These are phyloP conservation scores for Melanopsichium pennsylvanicum DNA, from an alignment of 1,284 basidiomycete species.

Conservation along the genomic window DNA sequence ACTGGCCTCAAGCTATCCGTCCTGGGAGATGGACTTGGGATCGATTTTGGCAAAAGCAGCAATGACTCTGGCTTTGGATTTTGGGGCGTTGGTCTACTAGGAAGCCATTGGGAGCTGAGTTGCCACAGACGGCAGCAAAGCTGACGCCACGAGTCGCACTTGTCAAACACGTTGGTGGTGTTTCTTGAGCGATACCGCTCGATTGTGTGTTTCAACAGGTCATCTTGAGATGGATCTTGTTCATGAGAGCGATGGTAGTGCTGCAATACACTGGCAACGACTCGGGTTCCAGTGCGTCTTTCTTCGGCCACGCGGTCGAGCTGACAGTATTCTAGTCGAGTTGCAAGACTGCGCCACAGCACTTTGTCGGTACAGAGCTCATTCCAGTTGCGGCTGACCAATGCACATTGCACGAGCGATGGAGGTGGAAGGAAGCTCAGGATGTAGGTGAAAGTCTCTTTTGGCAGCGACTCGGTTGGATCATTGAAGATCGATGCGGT, in stretches of 20 bases:
- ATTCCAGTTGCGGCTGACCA: slow-evolving; percentile 34
- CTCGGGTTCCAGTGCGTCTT: slow-evolving; percentile 1
- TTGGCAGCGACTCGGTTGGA: slow-evolving; percentile 20
- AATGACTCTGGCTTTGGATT: neutral
- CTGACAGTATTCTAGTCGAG: slow-evolving; percentile 26
- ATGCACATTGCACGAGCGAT: slow-evolving; percentile 13
- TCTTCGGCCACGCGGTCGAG: slow-evolving; percentile 10
- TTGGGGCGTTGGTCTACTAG: neutral
- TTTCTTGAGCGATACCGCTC: slow-evolving; percentile 26
- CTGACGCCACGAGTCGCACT: slow-evolving; percentile 17
- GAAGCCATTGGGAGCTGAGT: slow-evolving; percentile 31
- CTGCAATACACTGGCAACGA: slow-evolving; percentile 23
- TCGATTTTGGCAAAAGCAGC: too few relatives aligned
- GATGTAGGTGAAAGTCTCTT: slow-evolving; percentile 32
- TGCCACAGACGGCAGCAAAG: slow-evolving; percentile 38
- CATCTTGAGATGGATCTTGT: neutral
- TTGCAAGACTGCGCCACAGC: slow-evolving; percentile 17
- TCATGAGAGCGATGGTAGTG: neutral
- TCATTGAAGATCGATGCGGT: slow-evolving; percentile 7
- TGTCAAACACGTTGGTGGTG: slow-evolving; percentile 26
- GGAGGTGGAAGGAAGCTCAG: slow-evolving; percentile 38
- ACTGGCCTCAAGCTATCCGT: too few relatives aligned
- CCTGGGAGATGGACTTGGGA: neutral
- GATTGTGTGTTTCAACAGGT: slow-evolving; percentile 18
- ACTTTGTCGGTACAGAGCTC: slow-evolving; percentile 15